Percentiles rank a stretch among this genome's conserved stretches.
phyloP scores from a whole-genome alignment of 768 basidiomycete species.

The Russula olivacea region DNA sequence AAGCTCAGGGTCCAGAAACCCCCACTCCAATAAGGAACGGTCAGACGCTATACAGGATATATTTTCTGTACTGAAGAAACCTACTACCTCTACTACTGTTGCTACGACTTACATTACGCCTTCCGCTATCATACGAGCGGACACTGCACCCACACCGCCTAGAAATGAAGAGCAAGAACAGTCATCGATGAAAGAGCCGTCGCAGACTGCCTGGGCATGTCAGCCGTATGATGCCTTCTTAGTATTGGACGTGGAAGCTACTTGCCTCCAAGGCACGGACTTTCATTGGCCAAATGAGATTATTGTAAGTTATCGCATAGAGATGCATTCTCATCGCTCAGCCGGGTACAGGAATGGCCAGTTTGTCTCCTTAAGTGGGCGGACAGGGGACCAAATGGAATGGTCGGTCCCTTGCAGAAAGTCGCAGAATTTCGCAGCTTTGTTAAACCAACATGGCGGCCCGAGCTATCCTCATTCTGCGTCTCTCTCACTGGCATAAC shows the following conservation, averaged over 20 bases:
- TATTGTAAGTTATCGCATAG: slow-evolving; percentile 53
- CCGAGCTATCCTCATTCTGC: slow-evolving; percentile 77
- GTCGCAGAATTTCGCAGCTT: slow-evolving; percentile 83
- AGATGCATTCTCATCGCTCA: neutral
- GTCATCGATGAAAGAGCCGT: slow-evolving; percentile 1
- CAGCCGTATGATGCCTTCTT: slow-evolving; percentile 73
- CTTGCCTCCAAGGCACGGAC: slow-evolving; percentile 59
- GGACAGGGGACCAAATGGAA: slow-evolving; percentile 48
- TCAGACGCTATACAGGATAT: slow-evolving; percentile 10
- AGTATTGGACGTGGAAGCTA: slow-evolving; percentile 87
- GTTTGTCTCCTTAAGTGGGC: slow-evolving; percentile 84
- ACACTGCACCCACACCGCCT: neutral
- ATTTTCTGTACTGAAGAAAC: slow-evolving; percentile 18
- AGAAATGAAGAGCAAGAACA: slow-evolving; percentile 1
- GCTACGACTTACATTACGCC: slow-evolving; percentile 9
- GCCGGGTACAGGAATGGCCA: slow-evolving; percentile 72
- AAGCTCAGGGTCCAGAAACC: slow-evolving; percentile 1
- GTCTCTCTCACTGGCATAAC: slow-evolving; percentile 84
- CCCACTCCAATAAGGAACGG: neutral
- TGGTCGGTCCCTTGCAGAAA: slow-evolving; percentile 54
- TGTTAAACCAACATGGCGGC: slow-evolving; percentile 83
- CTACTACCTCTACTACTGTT: slow-evolving; percentile 14
- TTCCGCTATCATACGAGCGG: slow-evolving; percentile 3
- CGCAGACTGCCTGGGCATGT: slow-evolving; percentile 26
- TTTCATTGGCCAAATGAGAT: slow-evolving; percentile 94